These are phyloP conservation scores for Aspergillus conjunctus DNA, from an alignment of 495 filamentous ascomycete genomes.

Conservation along the genomic window DNA sequence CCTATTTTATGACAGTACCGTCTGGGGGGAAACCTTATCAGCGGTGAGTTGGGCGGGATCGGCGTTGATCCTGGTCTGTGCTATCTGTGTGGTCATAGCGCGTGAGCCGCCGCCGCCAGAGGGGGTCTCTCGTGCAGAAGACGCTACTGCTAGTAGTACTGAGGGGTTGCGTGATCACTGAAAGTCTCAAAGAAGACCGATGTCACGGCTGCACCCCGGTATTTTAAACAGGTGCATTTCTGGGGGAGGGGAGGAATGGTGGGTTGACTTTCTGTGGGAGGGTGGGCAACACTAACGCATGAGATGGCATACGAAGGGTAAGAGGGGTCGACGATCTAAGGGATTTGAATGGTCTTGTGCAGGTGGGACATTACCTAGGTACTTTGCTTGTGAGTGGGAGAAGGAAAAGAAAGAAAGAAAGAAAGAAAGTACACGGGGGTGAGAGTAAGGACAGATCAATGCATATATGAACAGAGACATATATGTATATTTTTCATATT, in stretches of 20 bases:
- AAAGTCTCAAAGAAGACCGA: constrained; percentile 11
- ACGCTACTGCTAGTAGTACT: background rate
- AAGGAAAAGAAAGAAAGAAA: too few species aligned
- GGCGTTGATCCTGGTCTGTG: constrained; percentile 76
- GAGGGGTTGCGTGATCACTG: background rate
- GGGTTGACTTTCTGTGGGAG: background rate
- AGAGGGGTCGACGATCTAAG: constrained; percentile 13
- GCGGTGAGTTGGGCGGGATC: constrained; percentile 70
- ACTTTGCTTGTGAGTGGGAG: too few species aligned
- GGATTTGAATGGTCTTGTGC: background rate
- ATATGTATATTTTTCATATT: too few species aligned
- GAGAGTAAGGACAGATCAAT: too few species aligned
- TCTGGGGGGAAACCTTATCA: constrained; percentile 74
- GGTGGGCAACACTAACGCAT: background rate
- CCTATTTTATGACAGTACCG: constrained; percentile 72
- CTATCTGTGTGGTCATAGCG: constrained; percentile 72
- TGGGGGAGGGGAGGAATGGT: constrained; percentile 4
- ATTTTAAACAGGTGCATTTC: background rate
- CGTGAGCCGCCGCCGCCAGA: constrained; percentile 34
- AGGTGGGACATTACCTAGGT: too few species aligned
- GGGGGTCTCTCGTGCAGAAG: constrained; percentile 5
- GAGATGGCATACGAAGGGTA: background rate
- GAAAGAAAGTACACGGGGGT: too few species aligned
- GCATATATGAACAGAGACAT: too few species aligned
- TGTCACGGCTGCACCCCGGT: background rate